Evolutionary conservation across 2,329 filamentous ascomycete genomes (phyloP).

Genomic region (Keithomyces neogunnii): DNA sequence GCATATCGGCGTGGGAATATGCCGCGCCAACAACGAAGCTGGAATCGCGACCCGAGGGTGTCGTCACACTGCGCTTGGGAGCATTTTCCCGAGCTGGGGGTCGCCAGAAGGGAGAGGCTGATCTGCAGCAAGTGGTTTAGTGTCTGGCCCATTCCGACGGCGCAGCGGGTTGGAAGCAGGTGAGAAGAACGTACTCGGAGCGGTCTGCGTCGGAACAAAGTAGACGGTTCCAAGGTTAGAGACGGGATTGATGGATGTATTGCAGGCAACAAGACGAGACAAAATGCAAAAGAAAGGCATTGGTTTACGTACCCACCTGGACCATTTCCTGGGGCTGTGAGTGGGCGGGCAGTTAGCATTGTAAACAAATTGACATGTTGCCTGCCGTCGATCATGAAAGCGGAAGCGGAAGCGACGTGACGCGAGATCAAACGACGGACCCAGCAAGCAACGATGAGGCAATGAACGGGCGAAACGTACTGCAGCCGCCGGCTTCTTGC

Average conservation of each 20-base stretch:
- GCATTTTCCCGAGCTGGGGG: slow-evolving; percentile 45
- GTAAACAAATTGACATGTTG: not conserved
- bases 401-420: not conserved
- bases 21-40: slow-evolving; percentile 82
- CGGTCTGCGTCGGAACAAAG: slow-evolving; percentile 37
- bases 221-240: slow-evolving; percentile 1
- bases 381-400: not conserved
- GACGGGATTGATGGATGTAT: too few relatives aligned
- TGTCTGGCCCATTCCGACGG: slow-evolving; percentile 13
- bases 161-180: not conserved
- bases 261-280: not conserved
- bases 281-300: not conserved
- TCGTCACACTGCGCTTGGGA: slow-evolving; percentile 39
- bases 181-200: slow-evolving; percentile 46
- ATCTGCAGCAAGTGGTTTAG: slow-evolving; percentile 40
- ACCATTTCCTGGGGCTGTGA: slow-evolving; percentile 80
- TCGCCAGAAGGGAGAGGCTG: slow-evolving; percentile 83
- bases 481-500: slow-evolving; percentile 65
- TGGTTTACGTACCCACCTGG: slow-evolving; percentile 74
- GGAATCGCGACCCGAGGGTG: slow-evolving; percentile 43
- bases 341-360: slow-evolving; percentile 27
- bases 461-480: slow-evolving; percentile 37
- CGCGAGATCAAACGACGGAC: not conserved
- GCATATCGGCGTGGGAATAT: slow-evolving; percentile 92
- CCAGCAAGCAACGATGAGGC: not conserved